A percentile compares a stretch with the other conserved stretches of the same genome.
These are phyloP conservation scores for Phytophthora syringae DNA, from an alignment of 352 stramenopile genomes.

Conservation along the genomic window DNA sequence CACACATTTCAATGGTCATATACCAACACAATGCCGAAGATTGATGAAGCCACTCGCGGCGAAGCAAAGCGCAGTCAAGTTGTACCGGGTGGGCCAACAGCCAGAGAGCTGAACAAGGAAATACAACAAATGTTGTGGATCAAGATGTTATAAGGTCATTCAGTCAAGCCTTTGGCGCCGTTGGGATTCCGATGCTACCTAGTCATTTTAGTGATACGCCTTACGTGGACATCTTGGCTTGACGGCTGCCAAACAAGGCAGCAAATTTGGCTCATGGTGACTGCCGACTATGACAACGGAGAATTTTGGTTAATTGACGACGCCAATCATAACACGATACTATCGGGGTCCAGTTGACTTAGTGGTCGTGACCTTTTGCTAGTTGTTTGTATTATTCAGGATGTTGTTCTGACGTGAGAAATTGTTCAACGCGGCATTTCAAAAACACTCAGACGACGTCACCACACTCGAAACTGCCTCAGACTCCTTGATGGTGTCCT, in stretches of 20 bases:
- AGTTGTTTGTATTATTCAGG: constrained; percentile 18
- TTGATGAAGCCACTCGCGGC: not conserved
- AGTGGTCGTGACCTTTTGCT: constrained; percentile 16
- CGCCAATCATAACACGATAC: constrained; percentile 2
- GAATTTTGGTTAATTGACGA: constrained; percentile 31
- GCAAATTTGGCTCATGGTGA: constrained; percentile 38
- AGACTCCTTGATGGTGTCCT: not conserved
- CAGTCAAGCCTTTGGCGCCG: constrained; percentile 14
- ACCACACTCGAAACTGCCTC: not conserved
- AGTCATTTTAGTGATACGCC: constrained; percentile 11
- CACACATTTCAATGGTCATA: constrained; percentile 25
- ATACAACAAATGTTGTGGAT: not conserved
- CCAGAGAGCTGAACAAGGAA: not conserved
- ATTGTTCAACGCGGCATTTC: not conserved
- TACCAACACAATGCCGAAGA: too few species aligned
- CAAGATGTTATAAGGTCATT: constrained; percentile 3
- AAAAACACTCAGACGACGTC: not conserved
- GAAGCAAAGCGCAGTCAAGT: not conserved
- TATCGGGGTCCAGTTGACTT: constrained; percentile 7
- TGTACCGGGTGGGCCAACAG: not conserved
- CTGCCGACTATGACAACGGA: constrained; percentile 27
- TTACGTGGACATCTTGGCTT: constrained; percentile 29
- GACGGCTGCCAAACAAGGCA: constrained; percentile 23
- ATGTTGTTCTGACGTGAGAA: constrained; percentile 30
- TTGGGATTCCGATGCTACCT: constrained; percentile 25